Evolutionary conservation across 2,329 filamentous ascomycete species (phyloP).

Genomic region (Sclerotinia spermophila): DNA sequence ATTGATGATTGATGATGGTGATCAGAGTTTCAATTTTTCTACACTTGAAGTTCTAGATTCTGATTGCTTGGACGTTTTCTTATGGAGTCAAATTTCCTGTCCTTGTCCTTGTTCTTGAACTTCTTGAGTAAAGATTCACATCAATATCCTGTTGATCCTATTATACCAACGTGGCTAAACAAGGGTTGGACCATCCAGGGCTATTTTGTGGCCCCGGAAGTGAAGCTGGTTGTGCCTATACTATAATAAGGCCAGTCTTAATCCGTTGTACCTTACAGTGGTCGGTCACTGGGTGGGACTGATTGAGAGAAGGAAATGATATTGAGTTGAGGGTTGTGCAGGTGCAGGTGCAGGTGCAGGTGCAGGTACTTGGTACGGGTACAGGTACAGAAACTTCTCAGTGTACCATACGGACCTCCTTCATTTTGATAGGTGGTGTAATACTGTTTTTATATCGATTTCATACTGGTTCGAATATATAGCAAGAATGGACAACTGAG

Average conservation of each 20-base stretch:
- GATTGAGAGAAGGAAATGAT: background rate
- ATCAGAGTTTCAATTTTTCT: background rate
- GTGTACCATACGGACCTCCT: background rate
- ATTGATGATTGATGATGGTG: background rate
- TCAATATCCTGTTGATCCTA: no score
- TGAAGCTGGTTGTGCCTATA: background rate
- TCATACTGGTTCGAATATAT: background rate
- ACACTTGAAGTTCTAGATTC: background rate
- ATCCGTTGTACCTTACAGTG: background rate
- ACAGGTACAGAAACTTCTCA: background rate
- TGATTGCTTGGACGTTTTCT: background rate
- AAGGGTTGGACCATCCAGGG: background rate
- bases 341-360: background rate
- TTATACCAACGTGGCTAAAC: background rate
- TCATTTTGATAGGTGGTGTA: background rate
- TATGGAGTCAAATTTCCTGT: conserved; percentile 9
- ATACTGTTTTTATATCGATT: background rate
- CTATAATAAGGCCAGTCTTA: background rate
- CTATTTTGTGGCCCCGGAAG: background rate
- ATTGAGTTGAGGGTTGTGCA: background rate
- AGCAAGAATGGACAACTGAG: background rate
- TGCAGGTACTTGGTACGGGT: background rate
- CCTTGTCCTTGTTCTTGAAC: background rate
- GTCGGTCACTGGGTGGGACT: background rate
- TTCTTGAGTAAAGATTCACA: background rate